Conservation (phyloP, 768 basidiomycete genomes). For the Amanita muscaria region DNA sequence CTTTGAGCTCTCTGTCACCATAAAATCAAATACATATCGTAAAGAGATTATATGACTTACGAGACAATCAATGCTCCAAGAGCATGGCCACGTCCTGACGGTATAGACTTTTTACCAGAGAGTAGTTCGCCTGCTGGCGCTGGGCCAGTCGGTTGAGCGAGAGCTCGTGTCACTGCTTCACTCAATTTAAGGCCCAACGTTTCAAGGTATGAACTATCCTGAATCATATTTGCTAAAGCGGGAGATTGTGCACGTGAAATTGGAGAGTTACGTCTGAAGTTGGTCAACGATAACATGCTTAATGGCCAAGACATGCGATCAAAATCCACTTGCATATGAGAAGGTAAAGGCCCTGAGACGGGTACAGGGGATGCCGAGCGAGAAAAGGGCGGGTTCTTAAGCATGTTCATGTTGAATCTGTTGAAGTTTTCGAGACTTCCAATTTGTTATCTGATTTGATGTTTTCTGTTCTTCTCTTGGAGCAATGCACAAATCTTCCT, state of each 20-base stretch:
- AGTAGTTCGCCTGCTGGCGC: constrained; percentile 42
- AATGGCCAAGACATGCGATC: constrained; percentile 45
- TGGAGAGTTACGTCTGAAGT: constrained; percentile 49
- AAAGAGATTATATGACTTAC: constrained; percentile 35
- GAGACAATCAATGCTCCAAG: constrained; percentile 61
- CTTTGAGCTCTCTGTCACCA: constrained; percentile 54
- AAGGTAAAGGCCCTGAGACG: constrained; percentile 22
- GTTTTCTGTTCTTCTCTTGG: neutral
- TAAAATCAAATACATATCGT: constrained; percentile 9
- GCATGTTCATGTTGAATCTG: constrained; percentile 46
- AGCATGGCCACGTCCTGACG: constrained; percentile 60
- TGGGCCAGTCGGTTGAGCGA: constrained; percentile 55
- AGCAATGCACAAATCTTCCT: constrained; percentile 17
- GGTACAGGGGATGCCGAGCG: constrained; percentile 57
- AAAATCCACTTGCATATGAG: constrained; percentile 28
- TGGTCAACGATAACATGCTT: constrained; percentile 50
- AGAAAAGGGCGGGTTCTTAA: constrained; percentile 62
- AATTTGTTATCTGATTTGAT: neutral
- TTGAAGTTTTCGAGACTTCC: constrained; percentile 12
- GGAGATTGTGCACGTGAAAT: constrained; percentile 28
- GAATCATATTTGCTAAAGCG: constrained; percentile 40
- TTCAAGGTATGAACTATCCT: constrained; percentile 77
- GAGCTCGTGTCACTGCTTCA: constrained; percentile 72
- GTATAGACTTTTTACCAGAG: constrained; percentile 63
- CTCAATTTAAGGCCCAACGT: constrained; percentile 68